These are phyloP conservation scores for Rhododendron molle DNA, from an alignment of 148 eudicot species.

Conservation along the genomic window DNA sequence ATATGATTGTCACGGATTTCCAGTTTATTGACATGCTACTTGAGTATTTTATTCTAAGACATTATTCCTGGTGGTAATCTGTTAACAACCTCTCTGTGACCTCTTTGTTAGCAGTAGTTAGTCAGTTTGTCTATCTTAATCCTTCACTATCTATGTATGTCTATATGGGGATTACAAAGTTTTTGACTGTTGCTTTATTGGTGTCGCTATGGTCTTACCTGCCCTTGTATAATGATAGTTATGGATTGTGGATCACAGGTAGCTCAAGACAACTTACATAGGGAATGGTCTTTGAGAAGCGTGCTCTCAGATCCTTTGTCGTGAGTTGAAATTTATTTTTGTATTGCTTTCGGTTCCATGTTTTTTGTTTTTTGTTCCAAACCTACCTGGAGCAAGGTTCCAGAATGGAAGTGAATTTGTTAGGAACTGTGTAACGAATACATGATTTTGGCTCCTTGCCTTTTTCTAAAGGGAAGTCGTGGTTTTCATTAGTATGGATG, in stretches of 20 bases:
- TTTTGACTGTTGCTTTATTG: neutral
- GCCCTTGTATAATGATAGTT: slow-evolving; percentile 8
- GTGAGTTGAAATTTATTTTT: slow-evolving; percentile 40
- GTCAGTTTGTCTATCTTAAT: neutral
- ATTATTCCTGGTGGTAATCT: neutral
- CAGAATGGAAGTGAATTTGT: neutral
- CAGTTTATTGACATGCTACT: neutral
- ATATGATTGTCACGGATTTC: neutral
- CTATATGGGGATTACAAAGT: neutral
- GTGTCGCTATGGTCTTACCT: neutral
- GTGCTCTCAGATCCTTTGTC: slow-evolving; percentile 83
- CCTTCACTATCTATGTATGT: neutral
- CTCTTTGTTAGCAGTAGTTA: neutral
- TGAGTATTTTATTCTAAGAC: neutral
- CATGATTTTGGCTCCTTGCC: neutral
- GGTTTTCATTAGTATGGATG: neutral
- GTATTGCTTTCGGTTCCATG: neutral
- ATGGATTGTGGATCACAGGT: slow-evolving; percentile 42
- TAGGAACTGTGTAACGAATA: neutral
- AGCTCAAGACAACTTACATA: slow-evolving; percentile 37
- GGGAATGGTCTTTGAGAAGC: slow-evolving; percentile 73
- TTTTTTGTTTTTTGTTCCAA: neutral
- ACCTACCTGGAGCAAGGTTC: neutral
- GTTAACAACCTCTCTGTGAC: neutral
- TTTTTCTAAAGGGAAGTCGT: neutral